Evolutionary conservation across 2,329 filamentous ascomycete genomes (phyloP).

Genomic region (Thielaviopsis populi): DNA sequence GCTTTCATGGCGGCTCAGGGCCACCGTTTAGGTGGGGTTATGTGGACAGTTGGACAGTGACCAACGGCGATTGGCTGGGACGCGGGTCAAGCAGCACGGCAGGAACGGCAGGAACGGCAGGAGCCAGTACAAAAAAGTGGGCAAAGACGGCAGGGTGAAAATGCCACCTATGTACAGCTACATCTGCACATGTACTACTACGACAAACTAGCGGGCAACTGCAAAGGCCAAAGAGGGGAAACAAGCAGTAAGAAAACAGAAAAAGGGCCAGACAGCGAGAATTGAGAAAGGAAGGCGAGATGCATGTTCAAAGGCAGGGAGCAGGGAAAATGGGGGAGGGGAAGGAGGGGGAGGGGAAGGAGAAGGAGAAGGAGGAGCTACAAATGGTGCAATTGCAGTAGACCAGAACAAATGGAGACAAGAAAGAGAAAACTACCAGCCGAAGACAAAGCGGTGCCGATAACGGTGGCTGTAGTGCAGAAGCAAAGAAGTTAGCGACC

Average conservation of each 20-base stretch:
- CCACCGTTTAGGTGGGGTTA: conserved; percentile 6
- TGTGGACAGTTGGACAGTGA: not conserved
- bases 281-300: not conserved
- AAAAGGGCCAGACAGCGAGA: not conserved
- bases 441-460: not conserved
- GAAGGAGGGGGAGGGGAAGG: too few species aligned
- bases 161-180: not conserved
- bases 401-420: not conserved
- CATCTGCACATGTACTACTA: not conserved
- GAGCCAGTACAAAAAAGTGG: not conserved
- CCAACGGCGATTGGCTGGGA: conserved; percentile 4
- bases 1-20: not conserved
- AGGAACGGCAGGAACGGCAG: conserved; percentile 6
- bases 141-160: not conserved
- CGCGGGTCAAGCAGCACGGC: not conserved
- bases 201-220: not conserved
- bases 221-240: not conserved
- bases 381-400: conserved; percentile 4
- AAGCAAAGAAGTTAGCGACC: not conserved
- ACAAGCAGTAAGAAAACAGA: not conserved
- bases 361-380: not conserved
- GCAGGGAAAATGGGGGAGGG: not conserved
- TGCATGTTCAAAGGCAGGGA: not conserved
- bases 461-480: conserved; percentile 1
- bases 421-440: not conserved